Evolutionary conservation across 2,329 filamentous ascomycete genomes (phyloP).

Genomic region (Rhinocladiella similis): DNA sequence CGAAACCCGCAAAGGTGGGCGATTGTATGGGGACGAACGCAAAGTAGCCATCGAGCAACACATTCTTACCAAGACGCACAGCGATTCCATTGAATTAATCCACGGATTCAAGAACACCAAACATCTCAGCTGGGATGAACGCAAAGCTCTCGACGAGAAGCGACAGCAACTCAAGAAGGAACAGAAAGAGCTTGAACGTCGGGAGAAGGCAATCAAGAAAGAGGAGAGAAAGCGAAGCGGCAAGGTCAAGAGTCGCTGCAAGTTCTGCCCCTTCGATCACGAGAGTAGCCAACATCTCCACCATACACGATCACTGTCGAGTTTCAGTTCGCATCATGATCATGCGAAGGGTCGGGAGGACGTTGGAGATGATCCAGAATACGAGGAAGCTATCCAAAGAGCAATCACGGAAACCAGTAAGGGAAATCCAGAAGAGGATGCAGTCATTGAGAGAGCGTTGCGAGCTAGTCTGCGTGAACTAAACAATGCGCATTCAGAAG

Average conservation of each 20-base stretch:
- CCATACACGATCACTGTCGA: slow-evolving; percentile 12
- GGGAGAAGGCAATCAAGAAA: slow-evolving; percentile 29
- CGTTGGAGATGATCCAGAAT: slow-evolving; percentile 36
- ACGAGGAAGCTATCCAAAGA: slow-evolving; percentile 70
- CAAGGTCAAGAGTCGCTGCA: slow-evolving; percentile 23
- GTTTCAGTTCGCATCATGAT: slow-evolving; percentile 14
- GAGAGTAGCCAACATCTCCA: slow-evolving; percentile 19
- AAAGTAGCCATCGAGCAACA: slow-evolving; percentile 56
- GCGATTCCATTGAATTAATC: slow-evolving; percentile 40
- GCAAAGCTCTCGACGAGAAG: slow-evolving; percentile 50
- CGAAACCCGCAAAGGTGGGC: slow-evolving; percentile 52
- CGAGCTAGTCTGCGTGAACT: slow-evolving; percentile 67
- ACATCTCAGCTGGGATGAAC: slow-evolving; percentile 53
- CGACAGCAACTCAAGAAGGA: slow-evolving; percentile 28
- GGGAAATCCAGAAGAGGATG: slow-evolving; percentile 69
- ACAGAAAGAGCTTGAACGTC: slow-evolving; percentile 28
- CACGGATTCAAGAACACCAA: slow-evolving; percentile 52
- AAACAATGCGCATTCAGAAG: slow-evolving; percentile 36
- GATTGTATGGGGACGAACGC: slow-evolving; percentile 38
- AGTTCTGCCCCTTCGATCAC: slow-evolving; percentile 28
- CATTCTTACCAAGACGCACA: slow-evolving; percentile 33
- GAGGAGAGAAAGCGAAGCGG: slow-evolving; percentile 25
- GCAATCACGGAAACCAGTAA: slow-evolving; percentile 70
- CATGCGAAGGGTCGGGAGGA: slow-evolving; percentile 2
- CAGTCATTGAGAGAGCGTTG: slow-evolving; percentile 70